Base-by-base conservation (phyloP, 192 early-diverging fungal species). In the Phlyctochytrium planicorne region DNA sequence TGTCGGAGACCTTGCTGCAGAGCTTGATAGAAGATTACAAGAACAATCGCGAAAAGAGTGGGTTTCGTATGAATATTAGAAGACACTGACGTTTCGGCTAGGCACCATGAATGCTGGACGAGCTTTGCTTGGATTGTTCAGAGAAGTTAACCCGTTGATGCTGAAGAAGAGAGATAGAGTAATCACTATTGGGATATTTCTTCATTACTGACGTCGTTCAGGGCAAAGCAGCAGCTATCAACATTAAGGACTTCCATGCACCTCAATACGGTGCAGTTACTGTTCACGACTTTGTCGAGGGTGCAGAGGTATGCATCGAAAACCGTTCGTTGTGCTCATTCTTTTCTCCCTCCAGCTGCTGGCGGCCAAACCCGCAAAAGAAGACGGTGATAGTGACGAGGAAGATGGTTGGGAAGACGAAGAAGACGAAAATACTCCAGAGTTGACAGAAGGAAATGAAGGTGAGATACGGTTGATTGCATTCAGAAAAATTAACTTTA, bases 81-180 rank as follows among this genome's bases (percentile, higher is more conserved):
- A 47, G 40, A n/a, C n/a, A n/a, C n/a, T n/a, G n/a, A 47, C 40
- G 40, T 47, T 47, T 47, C 20, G 6, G 6, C 40, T 47, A 72
- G 55, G 78, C 31, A 73, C 97, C 20, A 92, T 92, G 88, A 94
- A 91, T 80, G 97, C 93, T 1, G 92, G 92, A 1, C 83, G 95
- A 55, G 89, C 94, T 2, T 76, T 99, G 71, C 88, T 99, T 61
- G 80, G 83, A 29, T 84, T 99, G n/a, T 99, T 89, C 85, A 80
- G 97, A 27, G 94, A 98, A 66, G 75, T 96, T 63, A 98, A 99
- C 78, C 97, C 97, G 2, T 90, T 93, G 78, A 74, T 99, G 83
- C 83, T 99, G 24, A 81, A 86, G 53, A 91, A 92, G 72, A 94
- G 93, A 73, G 95, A 99, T 67, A 83, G 97, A 52, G 81, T 67